Conservation (phyloP, 202 grass and related monocot genomes). For the Schoenoplectus tabernaemontani region DNA sequence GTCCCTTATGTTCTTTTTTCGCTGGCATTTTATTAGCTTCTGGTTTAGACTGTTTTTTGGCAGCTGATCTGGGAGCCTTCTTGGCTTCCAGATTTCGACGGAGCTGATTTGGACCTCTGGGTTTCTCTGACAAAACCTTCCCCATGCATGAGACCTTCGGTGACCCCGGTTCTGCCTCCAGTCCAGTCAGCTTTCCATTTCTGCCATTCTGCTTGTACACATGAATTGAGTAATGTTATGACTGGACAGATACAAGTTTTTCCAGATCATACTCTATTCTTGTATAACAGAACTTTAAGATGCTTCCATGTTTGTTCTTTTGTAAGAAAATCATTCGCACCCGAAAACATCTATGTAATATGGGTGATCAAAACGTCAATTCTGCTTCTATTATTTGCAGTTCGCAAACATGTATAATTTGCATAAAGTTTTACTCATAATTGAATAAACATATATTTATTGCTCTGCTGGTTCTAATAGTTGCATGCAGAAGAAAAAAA, state of each 20-base stretch:
- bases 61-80: background rate
- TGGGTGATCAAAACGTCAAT: background rate
- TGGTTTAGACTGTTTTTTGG: background rate
- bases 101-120: constrained; percentile 21
- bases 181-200: constrained; percentile 40
- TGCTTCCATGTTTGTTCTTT: too few species aligned
- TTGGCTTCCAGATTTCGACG: background rate
- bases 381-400: background rate
- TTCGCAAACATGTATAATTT: background rate
- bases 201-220: constrained; percentile 11
- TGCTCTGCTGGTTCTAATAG: background rate
- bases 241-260: background rate
- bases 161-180: constrained; percentile 48
- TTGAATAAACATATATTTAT: background rate
- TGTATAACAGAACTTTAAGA: background rate
- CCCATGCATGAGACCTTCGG: constrained; percentile 93
- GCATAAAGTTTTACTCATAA: background rate
- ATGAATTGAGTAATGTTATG: background rate
- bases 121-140: constrained; percentile 62
- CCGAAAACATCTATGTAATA: background rate
- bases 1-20: background rate
- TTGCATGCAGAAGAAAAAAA: background rate
- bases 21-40: background rate
- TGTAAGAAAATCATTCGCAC: background rate
- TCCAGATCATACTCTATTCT: background rate